Evolutionary conservation across 2,329 filamentous ascomycete species (phyloP).

Genomic region (Cylindrodendrum hubeiense): DNA sequence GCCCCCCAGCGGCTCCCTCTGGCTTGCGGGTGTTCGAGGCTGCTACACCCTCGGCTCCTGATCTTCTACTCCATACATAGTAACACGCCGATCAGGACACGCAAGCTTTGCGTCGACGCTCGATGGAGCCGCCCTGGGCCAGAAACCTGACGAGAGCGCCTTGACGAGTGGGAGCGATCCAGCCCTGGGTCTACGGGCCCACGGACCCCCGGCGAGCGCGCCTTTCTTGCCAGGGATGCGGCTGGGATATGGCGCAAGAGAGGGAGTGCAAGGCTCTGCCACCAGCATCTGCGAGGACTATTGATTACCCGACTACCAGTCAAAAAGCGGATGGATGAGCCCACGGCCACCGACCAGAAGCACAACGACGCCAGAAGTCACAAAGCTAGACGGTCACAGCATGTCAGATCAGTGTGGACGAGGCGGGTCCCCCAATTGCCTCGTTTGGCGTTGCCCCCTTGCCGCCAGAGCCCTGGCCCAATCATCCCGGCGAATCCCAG

Average conservation of each 20-base stretch:
- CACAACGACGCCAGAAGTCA: slow-evolving; percentile 17
- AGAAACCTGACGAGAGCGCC: slow-evolving; percentile 26
- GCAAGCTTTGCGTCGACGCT: slow-evolving; percentile 32
- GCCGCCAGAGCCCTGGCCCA: slow-evolving; percentile 7
- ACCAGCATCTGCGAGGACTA: slow-evolving; percentile 27
- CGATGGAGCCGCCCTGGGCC: slow-evolving; percentile 33
- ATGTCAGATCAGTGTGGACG: slow-evolving; percentile 21
- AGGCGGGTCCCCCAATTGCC: slow-evolving; percentile 20
- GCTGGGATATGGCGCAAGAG: slow-evolving; percentile 44
- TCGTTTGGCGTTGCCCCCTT: slow-evolving; percentile 9
- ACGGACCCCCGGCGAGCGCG: slow-evolving; percentile 29
- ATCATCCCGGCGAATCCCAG: slow-evolving; percentile 18
- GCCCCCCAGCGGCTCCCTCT: slow-evolving; percentile 2
- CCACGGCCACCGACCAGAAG: not conserved
- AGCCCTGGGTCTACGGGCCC: slow-evolving; percentile 36
- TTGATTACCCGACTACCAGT: slow-evolving; percentile 27
- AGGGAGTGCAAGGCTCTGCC: slow-evolving; percentile 40
- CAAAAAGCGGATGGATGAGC: slow-evolving; percentile 1
- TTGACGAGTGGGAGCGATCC: slow-evolving; percentile 7
- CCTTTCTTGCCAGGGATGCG: slow-evolving; percentile 18
- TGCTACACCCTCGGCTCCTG: slow-evolving; percentile 5
- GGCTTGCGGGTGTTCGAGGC: not conserved
- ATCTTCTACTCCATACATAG: slow-evolving; percentile 6
- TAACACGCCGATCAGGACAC: slow-evolving; percentile 38
- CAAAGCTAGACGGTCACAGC: slow-evolving; percentile 13